Base-by-base conservation (phyloP, 495 filamentous ascomycete genomes). In the Acidomyces sp. region DNA sequence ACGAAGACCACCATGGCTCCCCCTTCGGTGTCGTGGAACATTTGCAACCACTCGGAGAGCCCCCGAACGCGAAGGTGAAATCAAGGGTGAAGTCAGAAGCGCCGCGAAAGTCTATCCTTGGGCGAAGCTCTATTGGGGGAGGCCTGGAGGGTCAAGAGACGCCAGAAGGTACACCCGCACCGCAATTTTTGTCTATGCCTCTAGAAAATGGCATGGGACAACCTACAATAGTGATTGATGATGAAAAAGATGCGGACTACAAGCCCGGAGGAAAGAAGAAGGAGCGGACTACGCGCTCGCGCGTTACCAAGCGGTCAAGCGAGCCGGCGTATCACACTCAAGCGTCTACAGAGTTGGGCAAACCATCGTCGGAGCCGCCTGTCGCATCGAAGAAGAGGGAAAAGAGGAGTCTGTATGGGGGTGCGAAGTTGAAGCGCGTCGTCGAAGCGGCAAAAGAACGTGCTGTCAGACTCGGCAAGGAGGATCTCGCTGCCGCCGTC, bases 21-120 rank as follows among this genome's bases (percentile, higher is more conserved):
- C 62, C 74, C 21, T 66, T 73, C 48, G 75, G 75, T 35, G 77
- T 82, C 4, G 59, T 81, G 9, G 75, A 75, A 56, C 70, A 72
- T 48, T 84, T 85, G 80, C 70, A 69, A 28, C 71, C 80, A 20
- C 59, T 85, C 3, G 80, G 80, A 26, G 68, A 68, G 19, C 59
- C 70, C 34, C 80, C 80, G 6, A 75, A 66, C 55, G 39, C 55
- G 15, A 67, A 65, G 43, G 51, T 66, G 7, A 68, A 62, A 49
- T 44, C 49, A 11, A 56, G 58, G 38, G 37, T 59, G 12, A 65
- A 64, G 46, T 25, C 45, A 34, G 60, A 51, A 6, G 48, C 10
- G 32, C 42, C 37, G 5, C 48, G 48, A 11, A 51, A 51, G 48
- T 42, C 37, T 32, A 38, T 46, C 6, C 18, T 46, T 10, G 41